Evolutionary conservation across 1,284 basidiomycete species (phyloP).

Genomic region (Microbotryum violaceum): DNA sequence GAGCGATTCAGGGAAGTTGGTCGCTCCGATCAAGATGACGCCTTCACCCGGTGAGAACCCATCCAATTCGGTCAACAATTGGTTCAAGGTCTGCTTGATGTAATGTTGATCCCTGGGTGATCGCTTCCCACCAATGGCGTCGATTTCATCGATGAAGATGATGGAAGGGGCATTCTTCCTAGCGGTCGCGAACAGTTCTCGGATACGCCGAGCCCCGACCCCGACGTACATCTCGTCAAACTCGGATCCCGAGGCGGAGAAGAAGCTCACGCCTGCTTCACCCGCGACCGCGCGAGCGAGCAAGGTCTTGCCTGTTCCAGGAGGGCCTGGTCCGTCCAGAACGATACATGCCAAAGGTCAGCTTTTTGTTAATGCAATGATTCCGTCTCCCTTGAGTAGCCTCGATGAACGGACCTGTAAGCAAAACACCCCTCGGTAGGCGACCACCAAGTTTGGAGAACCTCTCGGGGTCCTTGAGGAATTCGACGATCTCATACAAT

Average conservation of each 20-base stretch:
- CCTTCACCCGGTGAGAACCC: slow-evolving; percentile 86
- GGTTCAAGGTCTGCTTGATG: slow-evolving; percentile 68
- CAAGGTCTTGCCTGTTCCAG: slow-evolving; percentile 92
- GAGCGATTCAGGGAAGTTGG: slow-evolving; percentile 86
- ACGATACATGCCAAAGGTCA: too few species aligned
- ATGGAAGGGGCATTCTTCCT: slow-evolving; percentile 91
- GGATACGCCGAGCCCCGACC: slow-evolving; percentile 89
- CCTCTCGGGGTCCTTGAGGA: slow-evolving; percentile 78
- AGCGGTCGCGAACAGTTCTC: slow-evolving; percentile 90
- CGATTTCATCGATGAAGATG: slow-evolving; percentile 89
- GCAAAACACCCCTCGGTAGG: slow-evolving; percentile 80
- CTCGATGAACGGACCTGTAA: slow-evolving; percentile 64
- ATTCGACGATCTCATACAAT: slow-evolving; percentile 84
- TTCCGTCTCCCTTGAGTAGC: background rate
- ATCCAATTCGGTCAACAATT: slow-evolving; percentile 89
- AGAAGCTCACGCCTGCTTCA: slow-evolving; percentile 90
- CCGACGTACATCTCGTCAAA: slow-evolving; percentile 97
- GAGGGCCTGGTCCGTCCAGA: slow-evolving; percentile 32
- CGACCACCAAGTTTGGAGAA: slow-evolving; percentile 85
- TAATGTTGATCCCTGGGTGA: slow-evolving; percentile 52
- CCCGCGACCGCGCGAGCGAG: slow-evolving; percentile 92
- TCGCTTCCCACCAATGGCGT: slow-evolving; percentile 88
- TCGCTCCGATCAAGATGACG: slow-evolving; percentile 87
- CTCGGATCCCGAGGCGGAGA: slow-evolving; percentile 66
- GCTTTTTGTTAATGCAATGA: too few species aligned